A percentile compares a stretch with the other conserved stretches of the same genome.
Conservation (phyloP, 371 early-diverging fungal species). For the Sporodiniella umbellata region DNA sequence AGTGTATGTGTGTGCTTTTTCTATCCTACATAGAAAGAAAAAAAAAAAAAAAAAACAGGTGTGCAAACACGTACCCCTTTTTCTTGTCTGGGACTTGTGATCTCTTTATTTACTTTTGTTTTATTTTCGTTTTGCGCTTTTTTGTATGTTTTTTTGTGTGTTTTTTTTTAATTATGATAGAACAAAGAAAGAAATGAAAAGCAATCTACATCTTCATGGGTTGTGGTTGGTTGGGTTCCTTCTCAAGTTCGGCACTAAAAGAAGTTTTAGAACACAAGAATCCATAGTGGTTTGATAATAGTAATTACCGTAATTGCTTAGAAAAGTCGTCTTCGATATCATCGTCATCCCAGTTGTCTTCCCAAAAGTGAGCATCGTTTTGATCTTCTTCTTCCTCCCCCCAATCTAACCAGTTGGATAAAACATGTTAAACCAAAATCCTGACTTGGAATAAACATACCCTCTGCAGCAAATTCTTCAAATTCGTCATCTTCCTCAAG, state of each 20-base stretch:
- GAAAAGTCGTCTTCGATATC: constrained; percentile 90
- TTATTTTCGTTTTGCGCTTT: too few species aligned
- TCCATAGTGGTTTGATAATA: background rate
- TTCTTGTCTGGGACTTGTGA: background rate
- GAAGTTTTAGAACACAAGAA: background rate
- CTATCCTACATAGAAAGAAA: too few species aligned
- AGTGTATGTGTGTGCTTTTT: too few species aligned
- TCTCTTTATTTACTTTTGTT: too few species aligned
- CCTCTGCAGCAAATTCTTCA: constrained; percentile 87
- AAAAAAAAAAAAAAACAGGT: background rate
- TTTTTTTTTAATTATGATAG: too few species aligned
- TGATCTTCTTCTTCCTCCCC: constrained; percentile 67
- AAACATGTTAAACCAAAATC: background rate
- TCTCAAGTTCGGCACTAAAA: constrained; percentile 22
- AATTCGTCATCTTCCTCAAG: constrained; percentile 93
- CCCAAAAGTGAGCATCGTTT: constrained; percentile 78
- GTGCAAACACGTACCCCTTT: background rate
- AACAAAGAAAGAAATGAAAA: background rate
- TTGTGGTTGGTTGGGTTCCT: constrained; percentile 22
- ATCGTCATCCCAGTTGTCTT: constrained; percentile 92
- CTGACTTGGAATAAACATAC: constrained; percentile 30
- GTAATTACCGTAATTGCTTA: constrained; percentile 69
- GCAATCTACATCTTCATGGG: constrained; percentile 26
- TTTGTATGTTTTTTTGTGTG: background rate
- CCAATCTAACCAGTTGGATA: constrained; percentile 90